phyloP scores from a whole-genome alignment of 164 flowering plant species.

The Stephania japonica region DNA sequence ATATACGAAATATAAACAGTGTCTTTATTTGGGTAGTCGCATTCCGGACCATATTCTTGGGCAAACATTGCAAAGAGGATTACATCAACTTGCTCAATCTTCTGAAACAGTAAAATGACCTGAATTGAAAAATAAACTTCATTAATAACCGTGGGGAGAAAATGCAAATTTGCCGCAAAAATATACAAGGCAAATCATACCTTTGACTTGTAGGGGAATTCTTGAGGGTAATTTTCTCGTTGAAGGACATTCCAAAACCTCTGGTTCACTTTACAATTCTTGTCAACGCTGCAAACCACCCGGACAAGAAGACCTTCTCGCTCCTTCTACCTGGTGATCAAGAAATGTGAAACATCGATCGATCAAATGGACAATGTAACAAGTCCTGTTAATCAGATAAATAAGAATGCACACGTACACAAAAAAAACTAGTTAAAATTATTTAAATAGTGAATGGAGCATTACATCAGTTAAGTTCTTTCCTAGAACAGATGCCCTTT shows the following conservation, averaged over 20 bases:
- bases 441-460: not conserved
- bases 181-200: slow-evolving; percentile 22
- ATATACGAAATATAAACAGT: slow-evolving; percentile 95
- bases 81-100: slow-evolving; percentile 99
- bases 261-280: slow-evolving; percentile 39
- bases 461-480: not conserved
- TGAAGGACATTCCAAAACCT: slow-evolving; percentile 29
- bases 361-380: no score
- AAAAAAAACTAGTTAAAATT: not conserved
- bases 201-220: slow-evolving; percentile 96
- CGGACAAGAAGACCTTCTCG: slow-evolving; percentile 42
- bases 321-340: slow-evolving; percentile 40
- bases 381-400: not conserved
- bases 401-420: not conserved
- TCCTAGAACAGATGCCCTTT: not conserved
- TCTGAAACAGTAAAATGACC: slow-evolving; percentile 92
- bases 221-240: slow-evolving; percentile 44
- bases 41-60: slow-evolving; percentile 97
- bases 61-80: slow-evolving; percentile 99
- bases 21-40: slow-evolving; percentile 81
- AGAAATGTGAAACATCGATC: not conserved
- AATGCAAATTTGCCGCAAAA: not conserved
- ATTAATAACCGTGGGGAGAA: not conserved
- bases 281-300: slow-evolving; percentile 45
- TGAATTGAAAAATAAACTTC: slow-evolving; percentile 23